Percentiles rank a stretch among this genome's conserved stretches.
These are phyloP conservation scores for Zostera marina DNA, from an alignment of 116 monocot species.

Conservation along the genomic window DNA sequence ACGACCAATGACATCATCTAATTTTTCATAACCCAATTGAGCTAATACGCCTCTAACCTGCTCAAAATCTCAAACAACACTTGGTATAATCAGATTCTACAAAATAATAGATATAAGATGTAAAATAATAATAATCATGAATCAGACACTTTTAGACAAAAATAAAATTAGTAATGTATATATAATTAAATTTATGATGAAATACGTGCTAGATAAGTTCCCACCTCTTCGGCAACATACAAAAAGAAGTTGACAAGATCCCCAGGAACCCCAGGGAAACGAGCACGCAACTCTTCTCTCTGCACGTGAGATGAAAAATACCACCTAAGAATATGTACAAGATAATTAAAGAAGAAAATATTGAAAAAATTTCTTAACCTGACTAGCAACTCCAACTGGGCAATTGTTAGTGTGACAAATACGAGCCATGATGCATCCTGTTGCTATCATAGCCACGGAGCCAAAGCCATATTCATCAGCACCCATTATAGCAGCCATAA, in stretches of 20 bases:
- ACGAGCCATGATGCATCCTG: slow-evolving; percentile 98
- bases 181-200: neutral
- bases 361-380: slow-evolving; percentile 21
- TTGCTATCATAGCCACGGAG: slow-evolving; percentile 99
- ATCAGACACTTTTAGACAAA: too few species aligned
- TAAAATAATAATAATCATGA: too few species aligned
- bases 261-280: slow-evolving; percentile 99
- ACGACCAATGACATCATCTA: slow-evolving; percentile 96
- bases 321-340: neutral
- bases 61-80: too few species aligned
- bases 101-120: neutral
- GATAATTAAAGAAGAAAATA: neutral
- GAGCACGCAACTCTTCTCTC: slow-evolving; percentile 98
- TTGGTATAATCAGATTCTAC: neutral
- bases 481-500: slow-evolving; percentile 96
- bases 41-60: slow-evolving; percentile 90
- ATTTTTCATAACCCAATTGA: slow-evolving; percentile 80
- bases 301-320: slow-evolving; percentile 9
- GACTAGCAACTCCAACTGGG: slow-evolving; percentile 98
- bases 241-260: slow-evolving; percentile 95
- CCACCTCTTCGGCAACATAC: slow-evolving; percentile 97
- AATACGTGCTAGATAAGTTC: too few species aligned
- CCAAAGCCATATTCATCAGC: slow-evolving; percentile 99
- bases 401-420: slow-evolving; percentile 99
- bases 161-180: neutral